phyloP scores from a whole-genome alignment of 306 rosid species.

The Trichosanthes truncata region DNA sequence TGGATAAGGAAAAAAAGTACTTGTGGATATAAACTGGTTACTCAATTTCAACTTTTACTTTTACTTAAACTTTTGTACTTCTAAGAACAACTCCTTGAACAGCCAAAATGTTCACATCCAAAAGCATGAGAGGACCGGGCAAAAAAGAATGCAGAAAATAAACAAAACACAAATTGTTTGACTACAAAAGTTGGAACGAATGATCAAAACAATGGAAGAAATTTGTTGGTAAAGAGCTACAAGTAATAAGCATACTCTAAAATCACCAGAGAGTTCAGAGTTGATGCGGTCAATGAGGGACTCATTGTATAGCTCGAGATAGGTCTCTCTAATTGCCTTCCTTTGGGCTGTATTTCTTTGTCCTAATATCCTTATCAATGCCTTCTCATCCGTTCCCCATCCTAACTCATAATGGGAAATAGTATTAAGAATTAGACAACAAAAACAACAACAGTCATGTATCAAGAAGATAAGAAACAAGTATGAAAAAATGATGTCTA shows the following conservation, averaged over 20 bases:
- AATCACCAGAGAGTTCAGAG: conserved; percentile 77
- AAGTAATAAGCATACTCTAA: conserved; percentile 45
- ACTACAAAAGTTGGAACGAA: not conserved
- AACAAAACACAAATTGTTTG: not conserved
- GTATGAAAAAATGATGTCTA: not conserved
- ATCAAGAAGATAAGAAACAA: not conserved
- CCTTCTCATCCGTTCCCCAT: conserved; percentile 53
- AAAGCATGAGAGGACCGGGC: not conserved
- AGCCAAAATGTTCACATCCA: not conserved
- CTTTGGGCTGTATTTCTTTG: conserved; percentile 69
- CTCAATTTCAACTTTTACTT: not conserved
- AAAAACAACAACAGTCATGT: not conserved
- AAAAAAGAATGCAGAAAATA: not conserved
- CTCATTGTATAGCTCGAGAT: conserved; percentile 64
- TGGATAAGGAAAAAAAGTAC: not conserved
- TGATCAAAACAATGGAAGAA: not conserved
- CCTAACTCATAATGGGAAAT: conserved; percentile 33
- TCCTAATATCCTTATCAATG: conserved; percentile 56
- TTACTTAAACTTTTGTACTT: not conserved
- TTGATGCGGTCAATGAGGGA: conserved; percentile 54
- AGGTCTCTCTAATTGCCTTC: conserved; percentile 58
- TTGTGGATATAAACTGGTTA: not conserved
- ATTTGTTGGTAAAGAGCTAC: not conserved
- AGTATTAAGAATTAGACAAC: not conserved
- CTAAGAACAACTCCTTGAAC: not conserved